Evolutionary conservation across 2,329 filamentous ascomycete species (phyloP).

Genomic region (Scedosporium boydii): DNA sequence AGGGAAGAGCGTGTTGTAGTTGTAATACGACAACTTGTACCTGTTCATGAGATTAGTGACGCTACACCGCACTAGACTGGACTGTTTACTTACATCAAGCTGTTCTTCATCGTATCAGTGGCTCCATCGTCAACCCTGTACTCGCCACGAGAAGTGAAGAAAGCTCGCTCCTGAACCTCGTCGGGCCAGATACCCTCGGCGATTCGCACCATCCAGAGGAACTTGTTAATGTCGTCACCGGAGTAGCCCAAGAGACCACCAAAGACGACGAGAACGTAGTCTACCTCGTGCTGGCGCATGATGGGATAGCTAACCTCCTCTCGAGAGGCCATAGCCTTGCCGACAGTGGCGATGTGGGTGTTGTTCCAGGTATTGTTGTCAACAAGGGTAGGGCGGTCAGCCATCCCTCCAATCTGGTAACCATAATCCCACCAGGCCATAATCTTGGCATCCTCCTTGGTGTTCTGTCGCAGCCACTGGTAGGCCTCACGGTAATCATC

Average conservation of each 20-base stretch:
- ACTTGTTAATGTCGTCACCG: slow-evolving; percentile 99
- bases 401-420: slow-evolving; percentile 99
- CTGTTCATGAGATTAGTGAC: slow-evolving; percentile 33
- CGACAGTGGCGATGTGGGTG: slow-evolving; percentile 97
- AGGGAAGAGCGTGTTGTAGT: slow-evolving; percentile 87
- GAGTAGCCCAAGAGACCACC: slow-evolving; percentile 94
- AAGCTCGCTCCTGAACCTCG: slow-evolving; percentile 93
- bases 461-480: slow-evolving; percentile 99
- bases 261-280: slow-evolving; percentile 97
- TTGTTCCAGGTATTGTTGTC: slow-evolving; percentile 99
- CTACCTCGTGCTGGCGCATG: slow-evolving; percentile 95
- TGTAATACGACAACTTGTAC: slow-evolving; percentile 99
- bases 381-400: slow-evolving; percentile 88
- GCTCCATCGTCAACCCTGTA: slow-evolving; percentile 91
- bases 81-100: slow-evolving; percentile 70
- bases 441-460: slow-evolving; percentile 86
- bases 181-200: slow-evolving; percentile 99
- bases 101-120: slow-evolving; percentile 97
- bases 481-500: slow-evolving; percentile 99
- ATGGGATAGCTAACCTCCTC: slow-evolving; percentile 99
- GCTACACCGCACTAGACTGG: neutral
- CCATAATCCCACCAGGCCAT: slow-evolving; percentile 99
- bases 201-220: slow-evolving; percentile 99
- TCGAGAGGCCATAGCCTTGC: slow-evolving; percentile 95
- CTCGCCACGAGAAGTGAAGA: slow-evolving; percentile 88